phyloP scores from a whole-genome alignment of 139 green algal genomes.

The Chlorella ohadii region DNA sequence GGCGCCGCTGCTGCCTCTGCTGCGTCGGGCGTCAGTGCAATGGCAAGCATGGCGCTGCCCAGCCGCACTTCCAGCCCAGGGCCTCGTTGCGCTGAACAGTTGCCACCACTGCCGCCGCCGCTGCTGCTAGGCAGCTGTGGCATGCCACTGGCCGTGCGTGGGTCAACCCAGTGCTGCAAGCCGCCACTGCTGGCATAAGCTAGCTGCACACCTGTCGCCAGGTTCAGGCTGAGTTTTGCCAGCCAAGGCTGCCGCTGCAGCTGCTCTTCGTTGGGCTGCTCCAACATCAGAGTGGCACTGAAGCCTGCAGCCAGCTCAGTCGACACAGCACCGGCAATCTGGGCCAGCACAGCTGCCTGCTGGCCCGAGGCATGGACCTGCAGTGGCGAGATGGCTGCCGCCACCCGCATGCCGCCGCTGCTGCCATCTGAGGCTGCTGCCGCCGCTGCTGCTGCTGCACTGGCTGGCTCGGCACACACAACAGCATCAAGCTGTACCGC shows the following conservation, averaged over 20 bases:
- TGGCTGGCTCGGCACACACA: not conserved
- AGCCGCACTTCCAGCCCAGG: not conserved
- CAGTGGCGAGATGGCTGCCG: conserved; percentile 1
- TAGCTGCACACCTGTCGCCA: not conserved
- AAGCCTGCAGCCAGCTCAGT: conserved; percentile 25
- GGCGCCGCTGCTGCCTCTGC: not conserved
- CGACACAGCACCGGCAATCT: not conserved
- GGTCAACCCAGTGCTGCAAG: not conserved
- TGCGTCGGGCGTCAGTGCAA: not conserved
- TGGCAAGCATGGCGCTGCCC: not conserved
- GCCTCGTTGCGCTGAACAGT: not conserved
- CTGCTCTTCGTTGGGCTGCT: not conserved
- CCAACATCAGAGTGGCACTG: not conserved
- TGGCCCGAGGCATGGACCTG: conserved; percentile 20
- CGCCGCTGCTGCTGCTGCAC: not conserved
- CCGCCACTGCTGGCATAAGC: not conserved
- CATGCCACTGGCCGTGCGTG: not conserved
- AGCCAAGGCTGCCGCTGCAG: not conserved
- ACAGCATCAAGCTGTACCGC: not conserved
- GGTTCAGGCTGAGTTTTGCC: not conserved
- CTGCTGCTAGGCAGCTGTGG: not conserved
- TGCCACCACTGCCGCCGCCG: not conserved
- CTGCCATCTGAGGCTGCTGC: not conserved
- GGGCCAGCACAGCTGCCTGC: conserved; percentile 26
- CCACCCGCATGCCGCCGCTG: not conserved